A percentile compares a stretch with the other conserved stretches of the same genome.
phyloP scores from a whole-genome alignment of 2,329 filamentous ascomycete genomes.

The Thermoascus crustaceus region DNA sequence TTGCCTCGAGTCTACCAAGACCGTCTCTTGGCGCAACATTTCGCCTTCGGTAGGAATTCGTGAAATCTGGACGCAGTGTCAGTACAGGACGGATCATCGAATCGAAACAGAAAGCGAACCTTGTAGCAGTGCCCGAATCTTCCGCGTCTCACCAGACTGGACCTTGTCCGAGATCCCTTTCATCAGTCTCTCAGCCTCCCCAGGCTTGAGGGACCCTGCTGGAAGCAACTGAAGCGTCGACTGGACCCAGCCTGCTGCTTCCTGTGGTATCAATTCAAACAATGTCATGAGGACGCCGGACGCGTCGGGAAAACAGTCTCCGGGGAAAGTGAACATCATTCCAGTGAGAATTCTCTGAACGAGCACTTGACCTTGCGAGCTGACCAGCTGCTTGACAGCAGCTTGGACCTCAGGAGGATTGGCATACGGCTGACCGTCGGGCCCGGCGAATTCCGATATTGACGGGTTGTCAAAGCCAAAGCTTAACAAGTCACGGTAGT shows the following conservation, averaged over 20 bases:
- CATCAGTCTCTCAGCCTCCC: constrained; percentile 74
- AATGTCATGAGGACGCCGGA: constrained; percentile 84
- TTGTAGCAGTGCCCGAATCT: constrained; percentile 77
- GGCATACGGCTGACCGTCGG: constrained; percentile 51
- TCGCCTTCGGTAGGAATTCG: constrained; percentile 81
- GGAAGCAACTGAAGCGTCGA: constrained; percentile 78
- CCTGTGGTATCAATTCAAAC: constrained; percentile 75
- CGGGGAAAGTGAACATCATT: constrained; percentile 98
- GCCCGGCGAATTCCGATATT: constrained; percentile 49
- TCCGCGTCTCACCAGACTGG: constrained; percentile 59
- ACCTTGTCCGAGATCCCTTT: constrained; percentile 72
- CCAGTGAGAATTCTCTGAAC: constrained; percentile 87
- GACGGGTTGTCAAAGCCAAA: constrained; percentile 70
- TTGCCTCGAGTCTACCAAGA: constrained; percentile 75
- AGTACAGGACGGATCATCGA: no score
- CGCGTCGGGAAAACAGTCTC: constrained; percentile 90
- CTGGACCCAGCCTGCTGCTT: constrained; percentile 76
- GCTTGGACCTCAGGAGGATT: constrained; percentile 62
- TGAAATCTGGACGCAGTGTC: constrained; percentile 59
- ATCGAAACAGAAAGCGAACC: constrained; percentile 18
- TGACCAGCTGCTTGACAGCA: constrained; percentile 64
- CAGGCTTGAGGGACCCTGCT: constrained; percentile 66
- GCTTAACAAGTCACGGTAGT: constrained; percentile 80
- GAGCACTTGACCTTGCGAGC: constrained; percentile 63
- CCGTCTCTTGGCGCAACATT: constrained; percentile 95